phyloP scores from a whole-genome alignment of 83 land plant genomes.

The Picea mariana region DNA sequence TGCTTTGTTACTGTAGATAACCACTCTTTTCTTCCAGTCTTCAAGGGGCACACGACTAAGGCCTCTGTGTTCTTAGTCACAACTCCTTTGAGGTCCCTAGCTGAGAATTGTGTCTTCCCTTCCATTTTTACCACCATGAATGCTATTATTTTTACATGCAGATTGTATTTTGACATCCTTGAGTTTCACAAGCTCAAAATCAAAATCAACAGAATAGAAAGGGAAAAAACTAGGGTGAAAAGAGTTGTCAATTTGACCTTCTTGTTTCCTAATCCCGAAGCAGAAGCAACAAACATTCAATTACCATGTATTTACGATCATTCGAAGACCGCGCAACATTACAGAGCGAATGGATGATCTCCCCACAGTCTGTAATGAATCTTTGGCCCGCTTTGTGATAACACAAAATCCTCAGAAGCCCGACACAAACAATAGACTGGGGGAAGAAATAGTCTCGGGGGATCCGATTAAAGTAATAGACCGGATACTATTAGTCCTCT shows the following conservation, averaged over 20 bases:
- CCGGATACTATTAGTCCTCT: slow-evolving; percentile 6
- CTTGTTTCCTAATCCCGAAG: slow-evolving; percentile 72
- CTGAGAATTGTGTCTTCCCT: too few relatives aligned
- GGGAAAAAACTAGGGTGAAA: background rate
- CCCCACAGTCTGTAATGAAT: slow-evolving; percentile 41
- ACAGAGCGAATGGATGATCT: slow-evolving; percentile 60
- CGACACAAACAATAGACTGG: slow-evolving; percentile 76
- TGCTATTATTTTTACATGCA: slow-evolving; percentile 47
- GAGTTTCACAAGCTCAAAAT: too few relatives aligned
- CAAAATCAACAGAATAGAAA: too few relatives aligned
- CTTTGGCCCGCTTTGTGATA: slow-evolving; percentile 58
- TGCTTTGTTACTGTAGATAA: slow-evolving; percentile 91
- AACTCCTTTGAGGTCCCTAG: too few relatives aligned
- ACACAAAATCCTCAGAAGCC: slow-evolving; percentile 79
- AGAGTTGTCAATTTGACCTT: slow-evolving; percentile 1
- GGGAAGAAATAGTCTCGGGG: slow-evolving; percentile 21
- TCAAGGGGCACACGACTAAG: slow-evolving; percentile 31
- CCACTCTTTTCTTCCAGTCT: slow-evolving; percentile 69
- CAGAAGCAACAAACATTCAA: slow-evolving; percentile 84
- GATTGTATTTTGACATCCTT: slow-evolving; percentile 44
- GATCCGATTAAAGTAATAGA: too few relatives aligned
- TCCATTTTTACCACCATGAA: too few relatives aligned
- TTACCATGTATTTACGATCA: slow-evolving; percentile 91
- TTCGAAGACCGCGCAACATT: slow-evolving; percentile 88
- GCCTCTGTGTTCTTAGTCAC: too few relatives aligned